A percentile compares a stretch with the other conserved stretches of the same genome.
Conservation (phyloP, 257 asterid genomes). For the Rehmannia glutinosa region DNA sequence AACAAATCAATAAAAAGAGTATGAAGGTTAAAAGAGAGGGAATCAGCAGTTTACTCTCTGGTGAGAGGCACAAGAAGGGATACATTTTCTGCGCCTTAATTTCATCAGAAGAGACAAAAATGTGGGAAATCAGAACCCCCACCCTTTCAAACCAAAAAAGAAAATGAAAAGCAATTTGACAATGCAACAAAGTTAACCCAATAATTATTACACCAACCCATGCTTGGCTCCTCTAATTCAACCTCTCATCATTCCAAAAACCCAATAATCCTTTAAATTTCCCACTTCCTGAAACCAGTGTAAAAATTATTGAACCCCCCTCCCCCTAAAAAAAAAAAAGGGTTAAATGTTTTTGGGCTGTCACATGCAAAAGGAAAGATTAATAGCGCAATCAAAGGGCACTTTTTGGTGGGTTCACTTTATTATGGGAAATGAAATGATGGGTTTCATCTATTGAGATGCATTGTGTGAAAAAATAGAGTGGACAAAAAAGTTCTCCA, state of each 20-base stretch:
- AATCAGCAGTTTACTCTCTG: constrained; percentile 46
- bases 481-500: constrained; percentile 22
- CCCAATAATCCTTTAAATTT: too few relatives aligned
- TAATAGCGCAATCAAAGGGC: constrained; percentile 75
- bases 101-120: constrained; percentile 49
- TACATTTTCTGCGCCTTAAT: constrained; percentile 65
- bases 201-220: constrained; percentile 51
- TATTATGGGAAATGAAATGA: constrained; percentile 26
- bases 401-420: constrained; percentile 30
- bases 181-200: constrained; percentile 37
- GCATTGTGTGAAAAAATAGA: constrained; percentile 1
- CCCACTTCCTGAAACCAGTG: constrained; percentile 3
- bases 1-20: not conserved
- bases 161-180: constrained; percentile 24
- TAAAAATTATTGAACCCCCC: not conserved
- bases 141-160: constrained; percentile 10
- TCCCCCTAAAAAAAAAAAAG: too few relatives aligned
- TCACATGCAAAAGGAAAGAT: constrained; percentile 28
- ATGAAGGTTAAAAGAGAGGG: not conserved
- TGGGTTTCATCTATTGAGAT: constrained; percentile 21
- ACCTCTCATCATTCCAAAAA: constrained; percentile 46
- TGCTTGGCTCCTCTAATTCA: constrained; percentile 60
- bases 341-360: not conserved
- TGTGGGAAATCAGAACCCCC: constrained; percentile 7
- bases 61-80: constrained; percentile 77